These are phyloP conservation scores for Picochlorum sp. DNA, from an alignment of 139 green algal genomes.

Conservation along the genomic window DNA sequence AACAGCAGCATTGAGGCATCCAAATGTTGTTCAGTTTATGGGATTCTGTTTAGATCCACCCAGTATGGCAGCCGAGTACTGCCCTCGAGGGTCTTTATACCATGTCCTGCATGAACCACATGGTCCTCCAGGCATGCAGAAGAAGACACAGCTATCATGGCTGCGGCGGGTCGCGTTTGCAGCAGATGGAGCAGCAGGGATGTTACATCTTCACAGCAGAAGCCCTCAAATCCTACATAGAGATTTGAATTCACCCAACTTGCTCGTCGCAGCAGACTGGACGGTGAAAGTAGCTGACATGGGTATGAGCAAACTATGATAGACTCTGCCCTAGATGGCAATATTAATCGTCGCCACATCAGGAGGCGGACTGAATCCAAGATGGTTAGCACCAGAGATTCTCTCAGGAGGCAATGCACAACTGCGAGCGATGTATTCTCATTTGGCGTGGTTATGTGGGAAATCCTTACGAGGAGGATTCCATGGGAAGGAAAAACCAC, in stretches of 20 bases:
- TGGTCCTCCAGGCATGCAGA: not conserved
- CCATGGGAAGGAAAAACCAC: conserved; percentile 33
- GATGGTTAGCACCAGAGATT: conserved; percentile 43
- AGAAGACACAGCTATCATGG: conserved; percentile 25
- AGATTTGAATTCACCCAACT: conserved; percentile 62
- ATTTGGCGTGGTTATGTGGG: conserved; percentile 48
- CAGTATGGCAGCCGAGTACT: conserved; percentile 10
- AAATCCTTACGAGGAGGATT: conserved; percentile 71
- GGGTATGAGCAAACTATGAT: conserved; percentile 33
- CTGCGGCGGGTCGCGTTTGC: conserved; percentile 12
- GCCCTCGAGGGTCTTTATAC: conserved; percentile 31
- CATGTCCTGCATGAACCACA: conserved; percentile 22
- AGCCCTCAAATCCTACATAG: conserved; percentile 70
- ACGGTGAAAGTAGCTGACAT: conserved; percentile 42
- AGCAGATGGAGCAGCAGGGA: conserved; percentile 30
- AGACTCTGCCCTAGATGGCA: not conserved
- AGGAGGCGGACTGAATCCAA: conserved; percentile 26
- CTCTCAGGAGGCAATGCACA: conserved; percentile 10
- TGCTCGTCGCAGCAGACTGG: conserved; percentile 47
- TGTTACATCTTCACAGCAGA: conserved; percentile 79
- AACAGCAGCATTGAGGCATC: conserved; percentile 13
- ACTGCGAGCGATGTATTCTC: conserved; percentile 42
- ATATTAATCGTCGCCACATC: not conserved
- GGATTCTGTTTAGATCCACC: conserved; percentile 32
- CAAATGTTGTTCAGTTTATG: conserved; percentile 45